Evolutionary conservation across 768 basidiomycete species (phyloP).

Genomic region (Arthromyces matolae): DNA sequence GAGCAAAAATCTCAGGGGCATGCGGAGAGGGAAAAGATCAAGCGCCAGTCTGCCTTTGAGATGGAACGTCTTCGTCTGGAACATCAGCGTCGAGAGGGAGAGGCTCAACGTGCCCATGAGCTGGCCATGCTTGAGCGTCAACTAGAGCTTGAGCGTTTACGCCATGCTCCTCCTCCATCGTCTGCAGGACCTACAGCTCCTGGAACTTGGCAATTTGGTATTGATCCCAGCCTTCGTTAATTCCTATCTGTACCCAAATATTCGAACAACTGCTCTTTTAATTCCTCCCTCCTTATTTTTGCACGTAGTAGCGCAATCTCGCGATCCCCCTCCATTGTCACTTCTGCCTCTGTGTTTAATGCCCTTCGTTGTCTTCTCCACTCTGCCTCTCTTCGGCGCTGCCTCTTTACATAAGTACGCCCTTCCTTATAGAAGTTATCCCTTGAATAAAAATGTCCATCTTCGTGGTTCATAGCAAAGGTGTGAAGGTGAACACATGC

Average conservation of each 20-base stretch:
- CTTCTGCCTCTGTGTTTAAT: not conserved
- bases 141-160: not conserved
- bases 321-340: constrained; percentile 2
- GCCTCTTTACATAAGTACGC: not conserved
- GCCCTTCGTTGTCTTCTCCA: not conserved
- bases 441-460: not conserved
- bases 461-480: constrained; percentile 17
- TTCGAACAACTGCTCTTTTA: constrained; percentile 14
- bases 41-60: not conserved
- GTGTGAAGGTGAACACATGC: constrained; percentile 29
- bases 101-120: not conserved
- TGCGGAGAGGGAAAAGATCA: not conserved
- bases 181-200: not conserved
- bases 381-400: not conserved
- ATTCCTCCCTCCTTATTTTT: constrained; percentile 19
- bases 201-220: not conserved
- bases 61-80: not conserved
- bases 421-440: not conserved
- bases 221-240: not conserved
- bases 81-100: not conserved
- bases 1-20: not conserved
- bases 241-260: not conserved
- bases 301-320: constrained; percentile 15
- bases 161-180: not conserved
- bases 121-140: not conserved